phyloP scores from a whole-genome alignment of 805 yeast genomes.

The Komagataella mondaviorum region DNA sequence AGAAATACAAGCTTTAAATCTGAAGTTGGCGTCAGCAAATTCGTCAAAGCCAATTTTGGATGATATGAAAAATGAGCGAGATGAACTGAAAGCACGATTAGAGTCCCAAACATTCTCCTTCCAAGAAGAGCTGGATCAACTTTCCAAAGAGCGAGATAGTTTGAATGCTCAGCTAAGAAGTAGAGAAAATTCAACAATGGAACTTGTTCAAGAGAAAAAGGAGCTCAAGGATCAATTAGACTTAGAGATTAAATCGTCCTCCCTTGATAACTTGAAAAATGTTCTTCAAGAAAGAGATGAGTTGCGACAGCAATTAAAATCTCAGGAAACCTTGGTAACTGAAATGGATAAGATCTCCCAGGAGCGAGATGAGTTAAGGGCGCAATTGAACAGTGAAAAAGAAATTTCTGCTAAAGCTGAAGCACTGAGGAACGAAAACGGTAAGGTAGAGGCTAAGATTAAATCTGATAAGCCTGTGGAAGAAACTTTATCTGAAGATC shows the following conservation, averaged over 20 bases:
- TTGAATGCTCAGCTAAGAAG: background rate
- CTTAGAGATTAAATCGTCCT: constrained; percentile 4
- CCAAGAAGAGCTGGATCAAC: background rate
- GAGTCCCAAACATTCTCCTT: background rate
- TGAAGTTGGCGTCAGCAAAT: background rate
- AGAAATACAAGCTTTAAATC: background rate
- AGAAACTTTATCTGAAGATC: background rate
- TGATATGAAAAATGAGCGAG: background rate
- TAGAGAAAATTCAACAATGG: background rate
- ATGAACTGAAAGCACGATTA: background rate
- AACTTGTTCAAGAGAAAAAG: background rate
- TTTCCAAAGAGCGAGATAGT: background rate
- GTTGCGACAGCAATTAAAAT: background rate
- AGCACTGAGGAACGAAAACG: background rate
- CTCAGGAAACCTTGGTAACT: constrained; percentile 1
- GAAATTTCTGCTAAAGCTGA: background rate
- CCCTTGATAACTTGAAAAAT: constrained; percentile 4
- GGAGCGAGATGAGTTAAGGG: constrained; percentile 9
- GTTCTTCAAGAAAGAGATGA: constrained; percentile 7
- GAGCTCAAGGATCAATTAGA: constrained; percentile 2
- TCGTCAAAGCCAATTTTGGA: background rate
- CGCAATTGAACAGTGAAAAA: background rate
- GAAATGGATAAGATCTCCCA: constrained; percentile 10
- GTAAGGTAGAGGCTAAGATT: constrained; percentile 1
- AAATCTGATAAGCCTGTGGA: constrained; percentile 2